Conservation (phyloP, 1,284 basidiomycete species). For the Fomitopsis palustris region DNA sequence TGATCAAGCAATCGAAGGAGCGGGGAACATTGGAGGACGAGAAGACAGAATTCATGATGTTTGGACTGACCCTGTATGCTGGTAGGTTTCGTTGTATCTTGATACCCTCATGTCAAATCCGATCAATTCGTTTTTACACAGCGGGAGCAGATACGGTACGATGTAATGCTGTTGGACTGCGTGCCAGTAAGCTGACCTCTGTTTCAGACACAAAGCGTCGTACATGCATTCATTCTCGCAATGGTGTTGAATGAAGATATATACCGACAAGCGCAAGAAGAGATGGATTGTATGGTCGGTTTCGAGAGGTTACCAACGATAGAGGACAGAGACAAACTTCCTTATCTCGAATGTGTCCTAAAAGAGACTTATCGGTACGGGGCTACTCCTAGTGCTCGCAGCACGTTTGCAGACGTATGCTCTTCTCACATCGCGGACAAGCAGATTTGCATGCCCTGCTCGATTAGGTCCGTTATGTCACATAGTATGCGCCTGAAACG, state of each 20-base stretch:
- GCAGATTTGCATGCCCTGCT: background rate
- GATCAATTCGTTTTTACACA: background rate
- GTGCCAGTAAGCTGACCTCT: background rate
- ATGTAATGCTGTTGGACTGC: background rate
- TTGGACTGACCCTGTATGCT: constrained; percentile 48
- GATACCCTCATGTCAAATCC: background rate
- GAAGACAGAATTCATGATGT: constrained; percentile 52
- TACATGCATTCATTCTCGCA: constrained; percentile 17
- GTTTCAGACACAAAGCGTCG: background rate
- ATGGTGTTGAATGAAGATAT: constrained; percentile 25
- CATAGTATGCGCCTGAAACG: background rate
- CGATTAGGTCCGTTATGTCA: background rate
- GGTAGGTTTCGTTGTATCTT: constrained; percentile 14
- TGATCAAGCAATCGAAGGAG: constrained; percentile 32
- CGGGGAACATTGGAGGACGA: constrained; percentile 12
- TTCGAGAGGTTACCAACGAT: constrained; percentile 22
- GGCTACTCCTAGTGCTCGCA: no score
- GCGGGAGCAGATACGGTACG: background rate
- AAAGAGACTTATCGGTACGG: constrained; percentile 21
- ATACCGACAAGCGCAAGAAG: constrained; percentile 23
- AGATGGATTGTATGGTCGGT: constrained; percentile 25
- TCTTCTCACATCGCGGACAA: background rate
- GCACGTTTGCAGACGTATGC: no score
- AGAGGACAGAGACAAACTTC: constrained; percentile 20
- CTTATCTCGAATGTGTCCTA: constrained; percentile 26